phyloP scores from a whole-genome alignment of 2,329 filamentous ascomycete genomes.

The Penicillium sumatraense region DNA sequence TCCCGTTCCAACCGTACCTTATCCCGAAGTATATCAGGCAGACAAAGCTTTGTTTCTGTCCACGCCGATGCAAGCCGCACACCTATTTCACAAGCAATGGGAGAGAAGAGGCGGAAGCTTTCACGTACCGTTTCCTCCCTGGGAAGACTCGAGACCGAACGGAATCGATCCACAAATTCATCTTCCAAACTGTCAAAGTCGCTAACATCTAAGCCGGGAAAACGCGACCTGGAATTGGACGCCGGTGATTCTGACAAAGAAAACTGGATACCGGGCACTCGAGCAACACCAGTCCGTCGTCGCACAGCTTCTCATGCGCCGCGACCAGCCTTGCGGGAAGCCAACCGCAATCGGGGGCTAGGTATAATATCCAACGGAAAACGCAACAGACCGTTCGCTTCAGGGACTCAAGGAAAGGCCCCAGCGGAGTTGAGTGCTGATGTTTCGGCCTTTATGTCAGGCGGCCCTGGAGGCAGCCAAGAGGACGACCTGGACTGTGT shows the following conservation, averaged over 20 bases:
- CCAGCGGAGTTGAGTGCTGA: slow-evolving; percentile 61
- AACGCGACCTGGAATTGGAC: slow-evolving; percentile 49
- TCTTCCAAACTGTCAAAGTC: slow-evolving; percentile 33
- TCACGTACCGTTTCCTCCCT: slow-evolving; percentile 65
- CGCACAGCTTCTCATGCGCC: slow-evolving; percentile 34
- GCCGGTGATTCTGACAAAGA: slow-evolving; percentile 89
- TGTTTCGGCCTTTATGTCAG: slow-evolving; percentile 75
- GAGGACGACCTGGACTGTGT: slow-evolving; percentile 85
- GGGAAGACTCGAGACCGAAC: slow-evolving; percentile 61
- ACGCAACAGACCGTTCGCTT: slow-evolving; percentile 31
- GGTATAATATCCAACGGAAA: slow-evolving; percentile 32
- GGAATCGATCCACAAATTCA: slow-evolving; percentile 42
- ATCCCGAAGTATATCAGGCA: slow-evolving; percentile 61
- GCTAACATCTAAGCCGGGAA: slow-evolving; percentile 33
- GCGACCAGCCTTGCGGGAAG: slow-evolving; percentile 53
- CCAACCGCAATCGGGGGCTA: slow-evolving; percentile 33
- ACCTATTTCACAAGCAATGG: slow-evolving; percentile 50
- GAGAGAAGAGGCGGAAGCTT: slow-evolving; percentile 66
- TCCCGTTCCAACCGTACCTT: slow-evolving; percentile 65
- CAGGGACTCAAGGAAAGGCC: slow-evolving; percentile 43
- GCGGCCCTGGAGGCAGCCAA: slow-evolving; percentile 61
- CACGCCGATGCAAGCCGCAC: slow-evolving; percentile 52
- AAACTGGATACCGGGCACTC: slow-evolving; percentile 71
- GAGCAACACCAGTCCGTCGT: slow-evolving; percentile 44
- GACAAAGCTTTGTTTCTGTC: slow-evolving; percentile 46